Evolutionary conservation across 345 rosid species (phyloP).

Genomic region (Brassica incana): DNA sequence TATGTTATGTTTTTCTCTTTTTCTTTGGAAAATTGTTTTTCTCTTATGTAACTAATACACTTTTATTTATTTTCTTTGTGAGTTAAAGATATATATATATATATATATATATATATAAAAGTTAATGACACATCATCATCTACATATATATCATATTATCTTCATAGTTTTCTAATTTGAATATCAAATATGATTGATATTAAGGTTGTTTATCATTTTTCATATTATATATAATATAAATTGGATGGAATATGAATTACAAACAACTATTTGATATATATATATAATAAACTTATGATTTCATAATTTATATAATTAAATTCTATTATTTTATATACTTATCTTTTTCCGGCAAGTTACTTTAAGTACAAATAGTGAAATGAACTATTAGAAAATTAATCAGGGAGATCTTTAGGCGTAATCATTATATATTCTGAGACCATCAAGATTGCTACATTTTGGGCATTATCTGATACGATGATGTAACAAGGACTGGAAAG

Average conservation of each 20-base stretch:
- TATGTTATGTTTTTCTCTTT: background rate
- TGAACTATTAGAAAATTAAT: background rate
- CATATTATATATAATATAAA: background rate
- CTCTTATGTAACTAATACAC: background rate
- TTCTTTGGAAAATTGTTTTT: too few species aligned
- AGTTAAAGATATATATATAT: background rate
- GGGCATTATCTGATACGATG: background rate
- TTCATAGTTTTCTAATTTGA: background rate
- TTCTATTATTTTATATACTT: background rate
- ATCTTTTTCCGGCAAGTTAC: background rate
- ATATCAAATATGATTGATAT: background rate
- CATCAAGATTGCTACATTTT: conserved; percentile 6
- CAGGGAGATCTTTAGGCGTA: background rate
- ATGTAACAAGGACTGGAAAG: background rate
- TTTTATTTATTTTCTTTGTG: background rate
- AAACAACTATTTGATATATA: background rate
- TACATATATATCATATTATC: background rate
- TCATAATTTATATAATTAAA: background rate
- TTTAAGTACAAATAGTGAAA: background rate
- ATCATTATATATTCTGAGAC: background rate
- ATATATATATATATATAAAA: background rate
- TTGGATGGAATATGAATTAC: background rate
- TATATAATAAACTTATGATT: background rate
- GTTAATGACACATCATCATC: background rate
- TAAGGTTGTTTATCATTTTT: background rate